Evolutionary conservation across 208 protist species (phyloP), one percentile per base, ranked within the genome.

Genomic region (Leishmania major): DNA sequence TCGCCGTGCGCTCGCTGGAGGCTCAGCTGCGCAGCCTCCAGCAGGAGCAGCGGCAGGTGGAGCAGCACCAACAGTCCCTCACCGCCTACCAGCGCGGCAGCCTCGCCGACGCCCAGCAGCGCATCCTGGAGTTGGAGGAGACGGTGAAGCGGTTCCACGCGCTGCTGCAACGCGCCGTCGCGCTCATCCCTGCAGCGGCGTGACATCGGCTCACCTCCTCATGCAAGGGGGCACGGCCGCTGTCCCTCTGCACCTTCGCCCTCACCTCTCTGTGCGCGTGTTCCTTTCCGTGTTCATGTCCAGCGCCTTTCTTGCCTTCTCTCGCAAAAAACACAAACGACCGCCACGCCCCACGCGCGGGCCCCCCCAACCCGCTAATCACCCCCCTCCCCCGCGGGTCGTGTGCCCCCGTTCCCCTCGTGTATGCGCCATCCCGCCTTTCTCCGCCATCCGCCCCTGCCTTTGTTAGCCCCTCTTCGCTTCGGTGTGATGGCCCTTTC

Each of bases 101-200:
- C 80, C 66, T 83, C 64, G 64, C 80, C 66, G 84, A 88, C 74
- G 76, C 81, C 67, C 81, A 84, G 17, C 82, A 87, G 75, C 90
- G 90, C 73, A 89, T 93, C 49, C 35, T 82, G 47, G 89, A 96
- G 83, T 80, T 96, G 67, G 89, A 96, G 81, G 84, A 84, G 28
- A 87, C 88, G 19, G 81, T 94, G 67, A 74, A 80, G 73, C 87
- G 87, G 45, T 90, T 93, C 64, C 84, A 93, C 62, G 78, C 78
- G 45, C 86, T 90, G 59, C 84, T 94, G 53, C 74, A 91, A 74
- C 84, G 87, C 40, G 87, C 92, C 40, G 74, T 92, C 35, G 69
- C 82, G 5, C 84, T 95, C 71, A 88, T 95, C 28, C 88, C 87
- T 35, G 78, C 78, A 47, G 1, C 72, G 72, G 45, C 72, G 72